Evolutionary conservation across 495 filamentous ascomycete species (phyloP).

Genomic region (Trypethelium eluteriae): DNA sequence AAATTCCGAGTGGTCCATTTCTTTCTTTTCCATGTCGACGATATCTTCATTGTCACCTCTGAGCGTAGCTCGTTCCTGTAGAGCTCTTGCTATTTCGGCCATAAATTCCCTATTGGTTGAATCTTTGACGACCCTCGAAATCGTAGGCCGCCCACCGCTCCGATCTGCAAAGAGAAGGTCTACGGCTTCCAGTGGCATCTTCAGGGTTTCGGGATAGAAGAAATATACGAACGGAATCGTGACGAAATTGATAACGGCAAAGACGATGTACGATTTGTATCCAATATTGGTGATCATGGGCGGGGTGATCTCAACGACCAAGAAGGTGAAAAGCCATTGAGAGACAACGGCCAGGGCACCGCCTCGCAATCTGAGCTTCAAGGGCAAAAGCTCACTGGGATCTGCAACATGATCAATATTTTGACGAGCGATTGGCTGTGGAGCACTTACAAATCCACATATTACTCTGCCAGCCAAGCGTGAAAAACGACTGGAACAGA

Average conservation of each 20-base stretch:
- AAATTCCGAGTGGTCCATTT: not conserved
- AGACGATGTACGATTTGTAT: conserved; percentile 23
- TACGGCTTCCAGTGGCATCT: conserved; percentile 21
- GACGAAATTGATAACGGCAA: conserved; percentile 15
- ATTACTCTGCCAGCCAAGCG: conserved; percentile 23
- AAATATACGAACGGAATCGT: conserved; percentile 14
- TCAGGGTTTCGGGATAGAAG: conserved; percentile 14
- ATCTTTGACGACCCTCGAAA: conserved; percentile 19
- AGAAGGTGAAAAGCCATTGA: conserved; percentile 23
- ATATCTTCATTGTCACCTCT: conserved; percentile 13
- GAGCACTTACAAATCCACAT: conserved; percentile 15
- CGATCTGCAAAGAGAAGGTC: conserved; percentile 23
- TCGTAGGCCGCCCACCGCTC: conserved; percentile 16
- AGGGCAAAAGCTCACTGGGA: conserved; percentile 19
- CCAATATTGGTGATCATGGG: conserved; percentile 23
- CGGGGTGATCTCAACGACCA: conserved; percentile 23
- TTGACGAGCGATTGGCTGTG: not conserved
- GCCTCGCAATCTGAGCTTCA: conserved; percentile 18
- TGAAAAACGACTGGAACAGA: conserved; percentile 24
- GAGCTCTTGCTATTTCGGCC: conserved; percentile 12
- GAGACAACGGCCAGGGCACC: conserved; percentile 20
- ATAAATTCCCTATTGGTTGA: conserved; percentile 17
- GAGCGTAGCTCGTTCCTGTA: conserved; percentile 15
- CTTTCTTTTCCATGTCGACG: not conserved
- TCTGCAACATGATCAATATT: conserved; percentile 10